Evolutionary conservation across 345 rosid genomes (phyloP), one percentile per base, ranked within the genome.

Genomic region (Eutrema japonicum): DNA sequence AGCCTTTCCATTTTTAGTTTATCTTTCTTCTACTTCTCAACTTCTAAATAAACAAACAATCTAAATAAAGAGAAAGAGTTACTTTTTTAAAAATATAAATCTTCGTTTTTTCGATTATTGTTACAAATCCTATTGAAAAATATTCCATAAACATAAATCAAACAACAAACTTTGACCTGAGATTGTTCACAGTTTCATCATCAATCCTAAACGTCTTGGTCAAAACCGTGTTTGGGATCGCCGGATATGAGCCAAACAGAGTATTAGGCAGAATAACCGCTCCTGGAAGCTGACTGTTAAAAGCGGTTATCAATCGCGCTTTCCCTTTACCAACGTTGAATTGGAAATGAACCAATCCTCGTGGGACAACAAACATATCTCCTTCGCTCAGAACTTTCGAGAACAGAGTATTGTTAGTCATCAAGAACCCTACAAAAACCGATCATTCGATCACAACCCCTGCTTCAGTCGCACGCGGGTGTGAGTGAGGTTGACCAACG

Each of bases 201-300:
- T 72, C 84, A 5, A 81, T 87, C 14, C 70, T 85, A 73, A 89
- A 85, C 36, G 92, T 66, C 70, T 77, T 83, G 11, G 84, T 79
- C 57, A 89, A 58, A 45, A 91, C 91, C 7, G 71, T 65, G 62
- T 76, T 82, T 10, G 92, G 96, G 50, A 92, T 80, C 11, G 80
- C 7, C 42, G 94, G 92, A 0, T 50, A 66, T 10, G 89, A 75
- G 33, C 77, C 87, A 52, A 92, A 88, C 6, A 87, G 81, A 27
- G 68, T 77, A 8, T 4, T 14, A 2, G 90, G 52, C 41, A 64
- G 32, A 16, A 86, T 10, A 42, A 8, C 87, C 2, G 80, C 43
- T 1, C 92, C 91, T 2, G 96, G 92, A 53, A 84, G 64, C 32
- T 85, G 91, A 59, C 96, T 92, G 72, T 90, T 90, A 81, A 90